Base-by-base conservation (phyloP, 2,329 filamentous ascomycete species). In the Beauveria sp. region DNA sequence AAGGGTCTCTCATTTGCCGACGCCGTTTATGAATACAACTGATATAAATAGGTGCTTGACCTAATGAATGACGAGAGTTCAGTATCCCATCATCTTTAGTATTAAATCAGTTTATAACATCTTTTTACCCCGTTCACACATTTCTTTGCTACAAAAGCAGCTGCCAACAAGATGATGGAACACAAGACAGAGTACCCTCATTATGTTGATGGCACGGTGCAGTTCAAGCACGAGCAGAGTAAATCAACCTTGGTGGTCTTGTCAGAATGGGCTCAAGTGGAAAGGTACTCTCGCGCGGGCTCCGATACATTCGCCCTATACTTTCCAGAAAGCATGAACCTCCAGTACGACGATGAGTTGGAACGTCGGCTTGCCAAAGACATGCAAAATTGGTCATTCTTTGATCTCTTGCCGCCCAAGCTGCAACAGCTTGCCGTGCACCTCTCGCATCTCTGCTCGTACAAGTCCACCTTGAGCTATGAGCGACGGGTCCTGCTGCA, bases 341-440 rank as follows among this genome's bases (percentile, higher is more conserved):
- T 56, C 26, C 40, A 34, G 24, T 47, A 56, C 26, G 54, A 56
- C 43, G 20, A 28, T 5, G n/a, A 37, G n/a, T 3, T 56, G n/a
- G 43, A 56, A 14, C 7, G 16, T 9, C 40, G 10, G 28, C 54
- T 56, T 5, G 54, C 41, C 41, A 16, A 9, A 16, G 54, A 56
- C 26, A 37, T 56, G 12, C 41, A 3, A n/a, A 6, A 34, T 10
- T 61, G 52, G 40, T 2, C n/a, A 5, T 61, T 76, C 10, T 71
- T 92, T 30, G 84, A 16, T 8, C 47, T 37, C 1, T 41, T 62
- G 5, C 84, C 51, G 14, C 41, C 28, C 12, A 47, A 61, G 22
- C 20, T 55, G 8, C 4, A 14, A 2, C 59, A 55, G 44, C 52
- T 61, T 8, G 20, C 59, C 26, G 24, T 56, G 5, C 41, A 55